These are phyloP conservation scores for Calonectria pteridis DNA, from an alignment of 2,329 filamentous ascomycete genomes.

Conservation along the genomic window DNA sequence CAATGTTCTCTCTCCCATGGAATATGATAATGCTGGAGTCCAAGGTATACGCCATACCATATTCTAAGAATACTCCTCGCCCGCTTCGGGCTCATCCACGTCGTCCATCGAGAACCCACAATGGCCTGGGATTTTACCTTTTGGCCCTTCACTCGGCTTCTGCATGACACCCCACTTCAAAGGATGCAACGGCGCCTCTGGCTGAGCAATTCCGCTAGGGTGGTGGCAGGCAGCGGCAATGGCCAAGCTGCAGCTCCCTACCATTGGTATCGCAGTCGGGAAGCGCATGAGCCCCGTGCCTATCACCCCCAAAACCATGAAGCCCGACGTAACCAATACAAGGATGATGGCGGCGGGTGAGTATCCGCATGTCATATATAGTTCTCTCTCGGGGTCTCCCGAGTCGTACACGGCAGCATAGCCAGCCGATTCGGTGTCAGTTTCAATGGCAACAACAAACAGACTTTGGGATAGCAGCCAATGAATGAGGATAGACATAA, in stretches of 20 bases:
- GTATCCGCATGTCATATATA: slow-evolving; percentile 17
- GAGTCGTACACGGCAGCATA: background rate
- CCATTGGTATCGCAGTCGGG: slow-evolving; percentile 7
- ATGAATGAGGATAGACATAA: slow-evolving; percentile 15
- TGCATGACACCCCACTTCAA: slow-evolving; percentile 23
- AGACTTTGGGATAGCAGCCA: slow-evolving; percentile 29
- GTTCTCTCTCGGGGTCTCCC: background rate
- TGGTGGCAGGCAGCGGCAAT: slow-evolving; percentile 30
- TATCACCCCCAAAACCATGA: background rate
- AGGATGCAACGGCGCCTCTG: background rate
- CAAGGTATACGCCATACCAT: background rate
- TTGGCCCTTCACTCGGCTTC: background rate
- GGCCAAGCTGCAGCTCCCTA: slow-evolving; percentile 26
- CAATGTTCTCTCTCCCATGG: background rate
- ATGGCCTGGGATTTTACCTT: background rate
- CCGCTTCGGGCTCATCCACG: background rate
- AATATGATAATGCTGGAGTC: no score
- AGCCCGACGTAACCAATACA: background rate
- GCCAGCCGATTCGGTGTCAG: background rate
- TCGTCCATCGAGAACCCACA: slow-evolving; percentile 5
- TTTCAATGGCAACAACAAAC: slow-evolving; percentile 23
- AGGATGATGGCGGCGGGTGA: slow-evolving; percentile 24
- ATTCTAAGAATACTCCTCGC: background rate
- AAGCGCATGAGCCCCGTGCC: background rate
- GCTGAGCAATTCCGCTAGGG: background rate